Evolutionary conservation across 116 monocot genomes (phyloP).

Genomic region (Posidonia oceanica): DNA sequence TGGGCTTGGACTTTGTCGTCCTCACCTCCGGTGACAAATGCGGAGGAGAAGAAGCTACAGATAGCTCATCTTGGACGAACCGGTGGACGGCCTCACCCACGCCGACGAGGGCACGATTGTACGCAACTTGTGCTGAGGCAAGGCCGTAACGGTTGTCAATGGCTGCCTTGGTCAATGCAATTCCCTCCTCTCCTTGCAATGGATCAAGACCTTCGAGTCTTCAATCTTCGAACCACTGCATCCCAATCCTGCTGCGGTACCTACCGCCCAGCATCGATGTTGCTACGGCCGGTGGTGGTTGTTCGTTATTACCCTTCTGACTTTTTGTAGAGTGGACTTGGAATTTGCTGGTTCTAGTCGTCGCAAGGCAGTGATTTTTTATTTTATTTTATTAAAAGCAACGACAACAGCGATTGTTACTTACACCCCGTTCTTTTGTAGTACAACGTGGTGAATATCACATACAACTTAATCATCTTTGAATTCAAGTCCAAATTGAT

Average conservation of each 20-base stretch:
- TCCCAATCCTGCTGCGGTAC: not conserved
- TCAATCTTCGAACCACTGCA: not conserved
- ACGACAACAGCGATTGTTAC: too few relatives aligned
- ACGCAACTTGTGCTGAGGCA: slow-evolving; percentile 39
- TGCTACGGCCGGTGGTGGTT: too few relatives aligned
- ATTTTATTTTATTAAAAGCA: not conserved
- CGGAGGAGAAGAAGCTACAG: not conserved
- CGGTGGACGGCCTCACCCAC: slow-evolving; percentile 39
- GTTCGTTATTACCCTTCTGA: too few relatives aligned
- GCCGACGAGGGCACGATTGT: slow-evolving; percentile 32
- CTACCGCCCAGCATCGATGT: too few relatives aligned
- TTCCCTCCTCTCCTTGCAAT: slow-evolving; percentile 33
- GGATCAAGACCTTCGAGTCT: slow-evolving; percentile 20
- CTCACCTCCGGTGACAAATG: not conserved
- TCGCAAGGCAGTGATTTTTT: not conserved
- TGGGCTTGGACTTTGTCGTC: not conserved
- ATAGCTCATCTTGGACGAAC: slow-evolving; percentile 43
- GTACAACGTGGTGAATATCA: too few relatives aligned
- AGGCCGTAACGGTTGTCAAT: slow-evolving; percentile 40
- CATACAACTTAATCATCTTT: too few relatives aligned
- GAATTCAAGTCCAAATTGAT: too few relatives aligned
- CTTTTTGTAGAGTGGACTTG: too few relatives aligned
- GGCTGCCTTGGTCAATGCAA: slow-evolving; percentile 37
- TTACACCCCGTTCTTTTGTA: too few relatives aligned
- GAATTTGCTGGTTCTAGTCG: too few relatives aligned